phyloP scores from a whole-genome alignment of 2,329 filamentous ascomycete species.

The Stachybotrys chlorohalonatus region DNA sequence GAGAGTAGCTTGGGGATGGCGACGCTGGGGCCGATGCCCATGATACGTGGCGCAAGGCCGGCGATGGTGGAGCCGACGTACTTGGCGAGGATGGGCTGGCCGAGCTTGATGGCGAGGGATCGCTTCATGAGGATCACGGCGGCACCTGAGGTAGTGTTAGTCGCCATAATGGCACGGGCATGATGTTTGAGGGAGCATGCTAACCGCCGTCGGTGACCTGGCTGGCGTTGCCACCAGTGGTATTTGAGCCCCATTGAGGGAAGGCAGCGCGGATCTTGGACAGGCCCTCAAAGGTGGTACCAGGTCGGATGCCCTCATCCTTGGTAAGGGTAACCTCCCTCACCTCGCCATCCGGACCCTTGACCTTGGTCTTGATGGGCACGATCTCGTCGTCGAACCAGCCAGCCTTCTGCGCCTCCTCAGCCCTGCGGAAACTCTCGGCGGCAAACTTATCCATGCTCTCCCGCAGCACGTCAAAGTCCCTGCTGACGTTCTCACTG shows the following conservation, averaged over 20 bases:
- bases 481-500: constrained; percentile 85
- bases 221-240: constrained; percentile 86
- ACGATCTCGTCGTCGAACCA: constrained; percentile 92
- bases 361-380: constrained; percentile 72
- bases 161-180: neutral
- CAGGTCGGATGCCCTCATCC: constrained; percentile 86
- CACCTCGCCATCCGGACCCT: constrained; percentile 72
- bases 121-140: constrained; percentile 91
- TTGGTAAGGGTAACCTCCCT: constrained; percentile 70
- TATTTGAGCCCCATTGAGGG: constrained; percentile 76
- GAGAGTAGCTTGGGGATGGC: constrained; percentile 74
- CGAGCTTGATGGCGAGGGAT: constrained; percentile 74
- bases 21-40: constrained; percentile 81
- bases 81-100: constrained; percentile 89
- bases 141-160: constrained; percentile 46
- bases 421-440: constrained; percentile 80
- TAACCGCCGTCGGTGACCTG: constrained; percentile 86
- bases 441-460: constrained; percentile 78
- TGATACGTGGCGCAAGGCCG: constrained; percentile 85
- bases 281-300: constrained; percentile 77
- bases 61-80: constrained; percentile 88
- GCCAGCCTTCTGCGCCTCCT: constrained; percentile 81
- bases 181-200: constrained; percentile 10
- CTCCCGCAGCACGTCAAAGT: constrained; percentile 78
- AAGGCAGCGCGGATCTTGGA: constrained; percentile 85